phyloP scores from a whole-genome alignment of 768 basidiomycete genomes.

The Gymnopilus dilepis region DNA sequence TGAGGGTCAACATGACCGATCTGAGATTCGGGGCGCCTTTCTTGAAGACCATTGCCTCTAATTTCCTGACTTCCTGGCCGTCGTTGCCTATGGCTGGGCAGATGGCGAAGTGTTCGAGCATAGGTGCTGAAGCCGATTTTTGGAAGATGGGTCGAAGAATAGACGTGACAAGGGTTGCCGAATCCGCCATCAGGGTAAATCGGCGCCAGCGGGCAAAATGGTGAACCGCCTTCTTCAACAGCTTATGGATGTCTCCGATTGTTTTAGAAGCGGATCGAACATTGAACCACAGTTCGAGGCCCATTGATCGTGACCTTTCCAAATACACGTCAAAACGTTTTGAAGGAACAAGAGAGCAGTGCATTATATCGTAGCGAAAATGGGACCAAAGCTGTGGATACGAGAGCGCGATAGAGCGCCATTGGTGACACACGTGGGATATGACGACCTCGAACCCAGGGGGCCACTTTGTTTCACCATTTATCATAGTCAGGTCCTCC shows the following conservation, averaged over 20 bases:
- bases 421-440: constrained; percentile 29
- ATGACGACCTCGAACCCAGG: constrained; percentile 23
- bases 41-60: constrained; percentile 19
- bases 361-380: constrained; percentile 18
- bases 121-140: constrained; percentile 15
- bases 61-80: neutral
- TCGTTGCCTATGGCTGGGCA: neutral
- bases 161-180: neutral
- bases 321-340: constrained; percentile 27
- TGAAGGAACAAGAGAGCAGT: constrained; percentile 2
- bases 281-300: constrained; percentile 23
- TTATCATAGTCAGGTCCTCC: too few species aligned
- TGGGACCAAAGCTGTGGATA: constrained; percentile 25
- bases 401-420: constrained; percentile 25
- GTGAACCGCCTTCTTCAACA: constrained; percentile 12
- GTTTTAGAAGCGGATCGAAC: too few species aligned
- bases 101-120: constrained; percentile 23
- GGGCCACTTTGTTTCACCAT: neutral
- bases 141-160: constrained; percentile 3
- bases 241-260: too few species aligned
- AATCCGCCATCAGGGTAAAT: constrained; percentile 20
- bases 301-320: constrained; percentile 21
- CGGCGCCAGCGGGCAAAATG: constrained; percentile 24
- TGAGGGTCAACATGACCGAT: constrained; percentile 20
- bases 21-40: constrained; percentile 25